These are phyloP conservation scores for Saccharomyces hybrid DNA, from an alignment of 1,139 yeast species.

Conservation along the genomic window DNA sequence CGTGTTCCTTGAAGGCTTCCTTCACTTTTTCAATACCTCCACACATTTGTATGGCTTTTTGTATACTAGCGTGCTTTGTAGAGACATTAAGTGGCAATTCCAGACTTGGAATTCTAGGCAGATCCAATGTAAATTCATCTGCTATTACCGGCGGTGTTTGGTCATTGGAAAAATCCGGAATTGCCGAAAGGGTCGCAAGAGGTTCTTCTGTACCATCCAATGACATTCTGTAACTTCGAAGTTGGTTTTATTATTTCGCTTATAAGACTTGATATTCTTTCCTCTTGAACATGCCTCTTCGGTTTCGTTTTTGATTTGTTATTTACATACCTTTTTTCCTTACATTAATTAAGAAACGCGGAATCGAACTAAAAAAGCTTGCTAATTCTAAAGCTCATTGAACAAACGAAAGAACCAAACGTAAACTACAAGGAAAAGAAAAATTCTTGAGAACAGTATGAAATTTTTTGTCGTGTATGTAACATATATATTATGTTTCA, in stretches of 20 bases:
- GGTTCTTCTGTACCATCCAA: background rate
- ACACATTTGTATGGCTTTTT: slow-evolving; percentile 61
- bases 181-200: background rate
- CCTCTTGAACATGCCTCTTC: background rate
- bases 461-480: background rate
- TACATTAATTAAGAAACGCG: background rate
- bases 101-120: slow-evolving; percentile 67
- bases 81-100: slow-evolving; percentile 73
- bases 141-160: slow-evolving; percentile 31
- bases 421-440: background rate
- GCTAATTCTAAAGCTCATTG: too few relatives aligned
- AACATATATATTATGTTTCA: background rate
- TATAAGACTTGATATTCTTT: background rate
- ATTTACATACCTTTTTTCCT: background rate
- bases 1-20: slow-evolving; percentile 34
- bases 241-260: background rate
- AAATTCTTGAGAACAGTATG: background rate
- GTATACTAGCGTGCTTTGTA: slow-evolving; percentile 38
- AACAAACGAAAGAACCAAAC: background rate
- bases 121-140: slow-evolving; percentile 51
- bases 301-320: background rate
- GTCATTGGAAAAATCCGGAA: slow-evolving; percentile 2
- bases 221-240: background rate
- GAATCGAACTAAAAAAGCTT: too few relatives aligned
- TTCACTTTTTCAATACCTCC: slow-evolving; percentile 56